phyloP scores from a whole-genome alignment of 257 asterid genomes.

The Ocimum tenuiflorum region DNA sequence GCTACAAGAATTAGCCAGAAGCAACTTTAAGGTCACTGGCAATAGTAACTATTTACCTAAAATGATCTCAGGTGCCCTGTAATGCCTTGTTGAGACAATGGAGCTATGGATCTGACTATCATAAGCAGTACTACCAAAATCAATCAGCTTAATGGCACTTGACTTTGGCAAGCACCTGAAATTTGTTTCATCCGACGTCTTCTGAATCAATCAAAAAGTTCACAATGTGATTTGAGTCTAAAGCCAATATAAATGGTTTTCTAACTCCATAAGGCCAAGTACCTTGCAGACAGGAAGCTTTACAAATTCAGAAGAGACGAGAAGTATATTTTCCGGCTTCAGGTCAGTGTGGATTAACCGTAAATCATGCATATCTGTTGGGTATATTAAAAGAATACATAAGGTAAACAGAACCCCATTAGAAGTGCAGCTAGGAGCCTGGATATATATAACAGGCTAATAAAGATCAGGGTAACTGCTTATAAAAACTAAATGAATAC shows the following conservation, averaged over 20 bases:
- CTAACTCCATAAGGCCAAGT: constrained; percentile 24
- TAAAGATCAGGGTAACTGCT: constrained; percentile 16
- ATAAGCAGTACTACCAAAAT: constrained; percentile 50
- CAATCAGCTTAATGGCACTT: constrained; percentile 59
- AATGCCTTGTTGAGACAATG: constrained; percentile 56
- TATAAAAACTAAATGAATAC: constrained; percentile 26
- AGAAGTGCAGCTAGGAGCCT: constrained; percentile 22
- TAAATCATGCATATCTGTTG: constrained; percentile 54
- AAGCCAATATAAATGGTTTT: constrained; percentile 25
- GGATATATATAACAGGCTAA: constrained; percentile 11
- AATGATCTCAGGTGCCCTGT: constrained; percentile 60
- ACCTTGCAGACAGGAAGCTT: constrained; percentile 54
- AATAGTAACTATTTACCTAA: constrained; percentile 42
- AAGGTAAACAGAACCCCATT: constrained; percentile 10
- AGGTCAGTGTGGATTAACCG: constrained; percentile 52
- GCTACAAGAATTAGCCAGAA: constrained; percentile 10
- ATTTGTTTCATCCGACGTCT: constrained; percentile 38
- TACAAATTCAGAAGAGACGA: constrained; percentile 42
- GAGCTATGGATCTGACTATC: constrained; percentile 44
- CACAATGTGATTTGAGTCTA: constrained; percentile 5
- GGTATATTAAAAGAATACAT: constrained; percentile 11
- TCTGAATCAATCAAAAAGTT: constrained; percentile 46
- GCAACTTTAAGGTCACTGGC: constrained; percentile 19
- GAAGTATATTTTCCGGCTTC: constrained; percentile 63
- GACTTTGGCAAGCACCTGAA: constrained; percentile 62